Evolutionary conservation across 345 rosid species (phyloP).

Genomic region (Aquilaria sinensis): DNA sequence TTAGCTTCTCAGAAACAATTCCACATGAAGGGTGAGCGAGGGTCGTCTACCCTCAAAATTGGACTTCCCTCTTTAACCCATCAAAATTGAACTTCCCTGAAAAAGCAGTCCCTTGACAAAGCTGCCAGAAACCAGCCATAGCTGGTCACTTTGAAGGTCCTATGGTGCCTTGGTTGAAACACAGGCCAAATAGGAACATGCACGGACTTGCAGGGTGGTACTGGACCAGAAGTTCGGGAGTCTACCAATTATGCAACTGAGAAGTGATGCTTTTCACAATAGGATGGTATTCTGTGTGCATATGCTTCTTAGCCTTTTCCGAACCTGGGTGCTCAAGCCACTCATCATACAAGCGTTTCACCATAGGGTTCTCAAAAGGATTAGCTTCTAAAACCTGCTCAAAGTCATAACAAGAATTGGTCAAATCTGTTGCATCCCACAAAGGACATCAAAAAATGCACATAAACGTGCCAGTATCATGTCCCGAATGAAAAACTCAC

Average conservation of each 20-base stretch:
- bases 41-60: background rate
- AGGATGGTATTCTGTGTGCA: conserved; percentile 89
- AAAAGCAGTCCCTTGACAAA: conserved; percentile 3
- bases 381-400: conserved; percentile 51
- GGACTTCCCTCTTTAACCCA: conserved; percentile 22
- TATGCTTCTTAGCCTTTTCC: conserved; percentile 50
- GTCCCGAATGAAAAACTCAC: conserved; percentile 32
- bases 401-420: background rate
- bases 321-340: conserved; percentile 94
- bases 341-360: conserved; percentile 57
- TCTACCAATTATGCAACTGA: conserved; percentile 78
- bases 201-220: background rate
- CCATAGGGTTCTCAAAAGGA: conserved; percentile 71
- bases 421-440: background rate
- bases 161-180: background rate
- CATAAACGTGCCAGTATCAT: background rate
- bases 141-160: background rate
- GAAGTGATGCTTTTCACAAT: conserved; percentile 66
- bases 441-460: background rate
- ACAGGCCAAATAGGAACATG: conserved; percentile 1
- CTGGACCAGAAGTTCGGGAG: background rate
- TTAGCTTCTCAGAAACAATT: background rate
- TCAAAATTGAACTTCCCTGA: conserved; percentile 34
- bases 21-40: background rate
- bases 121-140: background rate